Base-by-base conservation (phyloP, 2,329 filamentous ascomycete genomes). In the Celoporthe dispersa region DNA sequence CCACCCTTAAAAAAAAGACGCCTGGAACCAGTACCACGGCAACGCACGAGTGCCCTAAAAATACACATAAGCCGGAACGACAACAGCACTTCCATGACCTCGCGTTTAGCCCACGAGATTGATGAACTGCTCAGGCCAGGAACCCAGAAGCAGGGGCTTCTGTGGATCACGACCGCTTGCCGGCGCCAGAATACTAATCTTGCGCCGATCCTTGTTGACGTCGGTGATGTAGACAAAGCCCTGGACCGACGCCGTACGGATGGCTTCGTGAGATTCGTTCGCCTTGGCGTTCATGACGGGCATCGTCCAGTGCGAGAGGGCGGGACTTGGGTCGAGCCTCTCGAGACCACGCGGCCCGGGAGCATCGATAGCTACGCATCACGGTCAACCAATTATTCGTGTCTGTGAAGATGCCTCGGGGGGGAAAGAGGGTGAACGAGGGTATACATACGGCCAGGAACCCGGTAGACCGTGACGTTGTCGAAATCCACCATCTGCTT, bases 221-320 rank as follows among this genome's bases (percentile, higher is more conserved):
- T 97, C 93, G 0, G 93, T 91, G 22, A 98, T 92, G 77, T 97
- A 98, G 39, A 98, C 87, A 77, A 97, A 99, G 0, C 96, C 96
- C 87, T 97, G 92, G 39, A 98, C 90, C 68, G 91, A 92, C 9
- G 94, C 90, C 75, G 94, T 91, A 16, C 93, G 88, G 60, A 98
- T 90, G 1, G 88, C 87, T 63, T 93, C 90, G 8, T 91, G 87
- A 0, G 87, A 82, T 71, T 96, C 94, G 62, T 87, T 90, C 0
- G 88, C 81, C 2, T 88, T 86, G 61, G 92, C 94, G 77, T 94
- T 90, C 80, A 97, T 94, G 67, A 99, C 90, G 0, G 95, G 94
- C 11, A 98, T 83, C 0, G 97, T 86, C 78, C 91, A 92, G 77
- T 97, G 94, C 72, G 93, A 88, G 81, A 98, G 89, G 33, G 87